Evolutionary conservation across 495 filamentous ascomycete genomes (phyloP), one percentile per base, ranked within the genome.

Genomic region (Penicillium macrosclerotiorum): DNA sequence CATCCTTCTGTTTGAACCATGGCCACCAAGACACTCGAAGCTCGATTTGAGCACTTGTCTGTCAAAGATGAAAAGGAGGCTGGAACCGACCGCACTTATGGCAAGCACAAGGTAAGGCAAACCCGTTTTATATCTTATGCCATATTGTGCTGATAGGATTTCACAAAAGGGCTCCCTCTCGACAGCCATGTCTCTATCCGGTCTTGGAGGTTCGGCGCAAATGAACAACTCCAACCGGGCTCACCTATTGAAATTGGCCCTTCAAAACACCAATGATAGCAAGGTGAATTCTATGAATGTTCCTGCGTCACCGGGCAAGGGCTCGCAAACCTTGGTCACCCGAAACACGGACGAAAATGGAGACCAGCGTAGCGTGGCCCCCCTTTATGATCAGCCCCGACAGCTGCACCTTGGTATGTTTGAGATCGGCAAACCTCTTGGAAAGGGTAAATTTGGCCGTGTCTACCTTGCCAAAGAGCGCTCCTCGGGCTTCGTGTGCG

Each of bases 391-490:
- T 39, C 81, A 88, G 58, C 69, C 81, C 2, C 92, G 86, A 55
- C 78, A 90, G 40, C 88, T 93, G 62, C 90, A 96, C 52, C 83
- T 98, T 2, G 90, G 92, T 63, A 97, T 98, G 93, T 98, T 98
- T 59, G 93, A 98, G 59, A 97, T 98, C 54, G 93, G 93, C 8
- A 88, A 91, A 36, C 94, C 93, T 2, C 73, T 98, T 4, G 93
- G 93, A 7, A 98, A 97, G 65, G 93, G 93, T 42, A 98, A 98
- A 66, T 98, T 97, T 60, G 93, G 93, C 4, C 81, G 94, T 34
- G 93, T 98, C 1, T 98, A 98, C 62, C 81, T 98, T 2, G 93
- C 92, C 33, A 88, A 91, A 46, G 93, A 98, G 64, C 81, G 90
- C 22, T 84, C 79, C 33, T 88, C 81, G 16, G 88, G 88, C 50